phyloP scores from a whole-genome alignment of 352 stramenopile species.

The Globisporangium cystogenes region DNA sequence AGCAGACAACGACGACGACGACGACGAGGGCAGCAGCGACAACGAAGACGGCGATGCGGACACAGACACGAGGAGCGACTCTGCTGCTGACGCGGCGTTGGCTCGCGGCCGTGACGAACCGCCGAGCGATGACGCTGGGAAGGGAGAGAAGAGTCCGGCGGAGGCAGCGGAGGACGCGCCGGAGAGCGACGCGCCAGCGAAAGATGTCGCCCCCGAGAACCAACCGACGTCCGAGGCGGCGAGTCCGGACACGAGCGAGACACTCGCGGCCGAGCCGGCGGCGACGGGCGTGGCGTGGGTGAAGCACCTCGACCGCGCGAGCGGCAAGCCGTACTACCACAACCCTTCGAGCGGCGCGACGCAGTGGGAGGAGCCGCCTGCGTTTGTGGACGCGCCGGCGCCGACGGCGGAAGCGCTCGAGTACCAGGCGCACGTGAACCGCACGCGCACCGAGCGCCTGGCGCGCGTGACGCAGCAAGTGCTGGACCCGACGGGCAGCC shows the following conservation, averaged over 20 bases:
- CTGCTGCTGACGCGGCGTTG: neutral
- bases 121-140: neutral
- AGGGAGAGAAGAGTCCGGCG: too few species aligned
- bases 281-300: conserved; percentile 32
- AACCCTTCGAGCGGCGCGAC: conserved; percentile 55
- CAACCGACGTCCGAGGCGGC: neutral
- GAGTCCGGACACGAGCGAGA: neutral
- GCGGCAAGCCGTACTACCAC: conserved; percentile 72
- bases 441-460: conserved; percentile 40
- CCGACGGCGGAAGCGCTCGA: conserved; percentile 20
- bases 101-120: neutral
- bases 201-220: neutral
- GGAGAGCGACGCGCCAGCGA: neutral
- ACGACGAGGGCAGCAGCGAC: conserved; percentile 7
- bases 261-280: neutral
- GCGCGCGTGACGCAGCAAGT: conserved; percentile 52
- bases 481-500: conserved; percentile 61
- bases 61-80: too few species aligned
- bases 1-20: conserved; percentile 1
- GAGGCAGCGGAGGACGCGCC: neutral
- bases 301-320: conserved; percentile 63
- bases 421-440: conserved; percentile 69
- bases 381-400: conserved; percentile 31
- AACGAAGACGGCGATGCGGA: conserved; percentile 39
- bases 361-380: conserved; percentile 62